A percentile compares a stretch with the other conserved stretches of the same genome.
phyloP scores from a whole-genome alignment of 2,329 filamentous ascomycete species.

The Lachnellula subtilissima region DNA sequence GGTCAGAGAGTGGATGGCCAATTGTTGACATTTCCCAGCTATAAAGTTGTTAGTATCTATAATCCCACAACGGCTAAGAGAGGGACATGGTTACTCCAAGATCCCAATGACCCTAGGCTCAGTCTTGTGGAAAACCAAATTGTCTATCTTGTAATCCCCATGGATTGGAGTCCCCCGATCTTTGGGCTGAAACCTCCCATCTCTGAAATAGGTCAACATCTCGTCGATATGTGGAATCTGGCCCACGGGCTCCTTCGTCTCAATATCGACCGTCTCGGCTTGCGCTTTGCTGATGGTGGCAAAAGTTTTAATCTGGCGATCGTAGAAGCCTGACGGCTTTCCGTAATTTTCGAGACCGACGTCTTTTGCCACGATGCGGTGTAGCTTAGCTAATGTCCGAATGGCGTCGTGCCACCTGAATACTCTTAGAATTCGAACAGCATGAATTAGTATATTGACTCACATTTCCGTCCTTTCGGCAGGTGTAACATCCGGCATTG shows the following conservation, averaged over 20 bases:
- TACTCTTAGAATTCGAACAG: not conserved
- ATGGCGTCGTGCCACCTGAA: conserved; percentile 76
- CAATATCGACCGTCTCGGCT: conserved; percentile 67
- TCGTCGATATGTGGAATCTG: conserved; percentile 78
- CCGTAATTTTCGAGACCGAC: conserved; percentile 73
- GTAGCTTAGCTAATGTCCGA: conserved; percentile 77
- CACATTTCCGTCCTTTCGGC: conserved; percentile 69
- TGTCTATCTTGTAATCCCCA: conserved; percentile 96
- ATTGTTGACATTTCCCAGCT: conserved; percentile 98
- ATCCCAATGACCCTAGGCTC: conserved; percentile 87
- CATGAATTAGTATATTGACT: conserved; percentile 18
- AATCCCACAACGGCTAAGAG: not conserved
- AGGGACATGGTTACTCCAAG: conserved; percentile 59
- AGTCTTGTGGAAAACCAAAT: conserved; percentile 83
- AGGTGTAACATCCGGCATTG: conserved; percentile 67
- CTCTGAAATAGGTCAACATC: conserved; percentile 71
- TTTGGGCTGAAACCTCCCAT: conserved; percentile 63
- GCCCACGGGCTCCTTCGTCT: conserved; percentile 72
- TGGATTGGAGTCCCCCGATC: conserved; percentile 81
- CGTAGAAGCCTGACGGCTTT: conserved; percentile 71
- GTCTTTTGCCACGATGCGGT: conserved; percentile 62
- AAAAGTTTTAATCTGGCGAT: conserved; percentile 81
- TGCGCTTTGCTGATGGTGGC: conserved; percentile 73
- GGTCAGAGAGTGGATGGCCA: conserved; percentile 89
- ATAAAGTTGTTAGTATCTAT: not conserved